Percentiles rank a stretch among this genome's conserved stretches.
Evolutionary conservation across 345 rosid species (phyloP).

Genomic region (Rhodomyrtus tomentosa): DNA sequence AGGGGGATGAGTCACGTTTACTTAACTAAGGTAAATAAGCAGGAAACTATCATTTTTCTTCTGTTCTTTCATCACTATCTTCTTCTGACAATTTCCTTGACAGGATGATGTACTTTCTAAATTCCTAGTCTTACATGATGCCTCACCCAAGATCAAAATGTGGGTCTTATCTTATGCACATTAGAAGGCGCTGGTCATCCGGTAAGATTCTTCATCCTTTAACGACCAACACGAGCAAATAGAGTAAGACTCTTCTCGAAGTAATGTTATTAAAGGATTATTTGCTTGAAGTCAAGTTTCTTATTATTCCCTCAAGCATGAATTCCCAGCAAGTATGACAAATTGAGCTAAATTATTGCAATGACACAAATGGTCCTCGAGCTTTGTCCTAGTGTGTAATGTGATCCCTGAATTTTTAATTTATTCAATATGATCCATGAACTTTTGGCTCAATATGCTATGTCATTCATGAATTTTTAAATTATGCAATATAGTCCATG

Average conservation of each 20-base stretch:
- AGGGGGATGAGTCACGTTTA: neutral
- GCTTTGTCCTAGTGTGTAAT: too few species aligned
- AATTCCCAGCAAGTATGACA: neutral
- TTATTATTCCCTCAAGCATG: neutral
- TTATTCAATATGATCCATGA: too few species aligned
- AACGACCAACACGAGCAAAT: neutral
- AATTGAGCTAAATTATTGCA: neutral
- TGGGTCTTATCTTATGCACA: rapidly evolving
- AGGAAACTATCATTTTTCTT: neutral
- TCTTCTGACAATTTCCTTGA: neutral
- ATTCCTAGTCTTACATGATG: neutral
- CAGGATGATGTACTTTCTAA: neutral
- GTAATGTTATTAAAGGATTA: neutral
- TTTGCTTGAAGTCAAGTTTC: neutral
- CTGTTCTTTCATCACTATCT: neutral
- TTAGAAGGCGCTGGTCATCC: neutral
- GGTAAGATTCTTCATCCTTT: neutral
- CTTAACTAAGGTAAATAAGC: neutral
- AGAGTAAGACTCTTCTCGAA: neutral
- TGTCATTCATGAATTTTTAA: too few species aligned
- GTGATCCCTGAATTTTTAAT: too few species aligned
- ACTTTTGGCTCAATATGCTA: too few species aligned
- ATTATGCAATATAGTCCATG: too few species aligned
- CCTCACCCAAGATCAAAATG: neutral
- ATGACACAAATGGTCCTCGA: too few species aligned